Conservation (phyloP, 2,329 filamentous ascomycete species). For the Monilinia laxa region DNA sequence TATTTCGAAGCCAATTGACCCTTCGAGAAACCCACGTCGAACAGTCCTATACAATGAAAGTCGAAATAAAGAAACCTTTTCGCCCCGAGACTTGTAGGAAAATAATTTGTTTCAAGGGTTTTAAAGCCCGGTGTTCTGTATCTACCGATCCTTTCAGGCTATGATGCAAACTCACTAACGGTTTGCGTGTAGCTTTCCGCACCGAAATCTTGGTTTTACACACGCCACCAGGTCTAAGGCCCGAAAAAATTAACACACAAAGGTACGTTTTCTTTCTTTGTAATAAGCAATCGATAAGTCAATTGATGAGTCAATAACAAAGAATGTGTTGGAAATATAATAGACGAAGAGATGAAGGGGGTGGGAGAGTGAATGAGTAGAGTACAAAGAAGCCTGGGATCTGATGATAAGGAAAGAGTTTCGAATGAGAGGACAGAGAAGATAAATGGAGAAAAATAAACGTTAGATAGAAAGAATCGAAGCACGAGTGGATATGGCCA, state of each 20-base stretch:
- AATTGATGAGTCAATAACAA: slow-evolving; percentile 14
- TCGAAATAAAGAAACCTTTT: slow-evolving; percentile 7
- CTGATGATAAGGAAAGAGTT: background rate
- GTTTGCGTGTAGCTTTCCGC: background rate
- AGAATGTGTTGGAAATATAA: slow-evolving; percentile 1
- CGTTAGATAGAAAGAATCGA: slow-evolving; percentile 2
- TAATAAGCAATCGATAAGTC: background rate
- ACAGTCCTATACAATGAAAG: slow-evolving; percentile 2
- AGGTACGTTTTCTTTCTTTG: background rate
- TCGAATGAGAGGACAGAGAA: background rate
- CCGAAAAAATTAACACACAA: background rate
- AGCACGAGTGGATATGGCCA: background rate
- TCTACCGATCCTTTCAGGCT: slow-evolving; percentile 16
- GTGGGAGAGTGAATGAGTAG: background rate
- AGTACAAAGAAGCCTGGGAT: slow-evolving; percentile 7
- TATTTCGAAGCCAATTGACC: slow-evolving; percentile 7
- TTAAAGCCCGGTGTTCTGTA: slow-evolving; percentile 9
- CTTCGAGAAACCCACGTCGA: background rate
- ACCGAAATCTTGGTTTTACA: slow-evolving; percentile 5
- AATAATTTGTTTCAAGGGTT: background rate
- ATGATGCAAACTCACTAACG: slow-evolving; percentile 16
- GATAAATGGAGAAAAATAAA: slow-evolving; percentile 13
- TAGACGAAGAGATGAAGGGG: slow-evolving; percentile 6
- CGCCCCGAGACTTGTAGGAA: background rate
- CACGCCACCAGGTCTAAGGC: slow-evolving; percentile 7